Percentiles rank a stretch among this genome's conserved stretches.
Conservation (phyloP, 768 basidiomycete genomes). For the Termitomyces sp. region DNA sequence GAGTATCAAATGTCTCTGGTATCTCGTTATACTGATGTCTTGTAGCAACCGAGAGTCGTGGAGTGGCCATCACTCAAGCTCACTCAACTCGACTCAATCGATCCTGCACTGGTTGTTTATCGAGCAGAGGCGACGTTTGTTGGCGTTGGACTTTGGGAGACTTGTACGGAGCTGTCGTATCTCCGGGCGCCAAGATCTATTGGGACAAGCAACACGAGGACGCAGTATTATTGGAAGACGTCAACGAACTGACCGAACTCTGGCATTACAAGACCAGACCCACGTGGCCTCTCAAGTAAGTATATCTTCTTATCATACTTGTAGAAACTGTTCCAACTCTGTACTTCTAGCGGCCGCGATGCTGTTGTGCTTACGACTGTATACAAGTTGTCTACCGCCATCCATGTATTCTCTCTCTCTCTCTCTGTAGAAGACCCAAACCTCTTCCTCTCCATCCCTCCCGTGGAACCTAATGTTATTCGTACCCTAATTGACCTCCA, state of each 20-base stretch:
- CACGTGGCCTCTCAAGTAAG: constrained; percentile 91
- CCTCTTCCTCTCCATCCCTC: constrained; percentile 74
- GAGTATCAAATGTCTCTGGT: constrained; percentile 15
- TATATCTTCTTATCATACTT: constrained; percentile 14
- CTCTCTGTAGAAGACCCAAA: constrained; percentile 91
- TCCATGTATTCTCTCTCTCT: constrained; percentile 93
- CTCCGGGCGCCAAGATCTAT: constrained; percentile 74
- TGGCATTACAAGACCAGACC: constrained; percentile 93
- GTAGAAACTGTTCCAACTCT: constrained; percentile 10
- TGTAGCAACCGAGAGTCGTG: constrained; percentile 77
- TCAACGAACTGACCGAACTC: constrained; percentile 86
- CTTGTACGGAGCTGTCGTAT: constrained; percentile 82
- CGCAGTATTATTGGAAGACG: constrained; percentile 81
- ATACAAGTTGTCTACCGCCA: constrained; percentile 93
- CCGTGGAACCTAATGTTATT: constrained; percentile 72
- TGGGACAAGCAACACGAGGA: constrained; percentile 95
- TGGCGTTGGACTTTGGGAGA: constrained; percentile 95
- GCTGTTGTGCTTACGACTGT: constrained; percentile 90
- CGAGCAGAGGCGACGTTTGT: constrained; percentile 97
- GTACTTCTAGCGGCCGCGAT: constrained; percentile 72
- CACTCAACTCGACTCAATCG: constrained; percentile 95
- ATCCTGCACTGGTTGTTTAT: constrained; percentile 94
- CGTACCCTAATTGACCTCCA: constrained; percentile 97
- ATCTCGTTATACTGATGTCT: constrained; percentile 9
- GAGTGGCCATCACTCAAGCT: constrained; percentile 95